Conservation (phyloP, 2,329 filamentous ascomycete genomes). For the Mycosphaerella sp. region DNA sequence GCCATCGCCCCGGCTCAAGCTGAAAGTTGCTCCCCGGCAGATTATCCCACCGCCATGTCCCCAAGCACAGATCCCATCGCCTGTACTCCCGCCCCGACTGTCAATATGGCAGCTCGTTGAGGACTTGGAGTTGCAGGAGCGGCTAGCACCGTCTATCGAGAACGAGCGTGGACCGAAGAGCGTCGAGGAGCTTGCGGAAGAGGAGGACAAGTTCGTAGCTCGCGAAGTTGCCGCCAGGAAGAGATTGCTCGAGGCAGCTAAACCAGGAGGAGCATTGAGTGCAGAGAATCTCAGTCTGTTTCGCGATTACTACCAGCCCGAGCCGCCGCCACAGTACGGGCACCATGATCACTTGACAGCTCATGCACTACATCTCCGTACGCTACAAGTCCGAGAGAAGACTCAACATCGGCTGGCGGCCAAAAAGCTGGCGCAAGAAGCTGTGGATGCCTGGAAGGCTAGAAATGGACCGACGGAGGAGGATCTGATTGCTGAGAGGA, state of each 20-base stretch:
- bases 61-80: conserved; percentile 26
- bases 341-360: conserved; percentile 78
- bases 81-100: conserved; percentile 26
- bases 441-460: conserved; percentile 66
- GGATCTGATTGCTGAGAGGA: conserved; percentile 73
- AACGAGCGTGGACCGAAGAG: conserved; percentile 30
- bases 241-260: conserved; percentile 63
- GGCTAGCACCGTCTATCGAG: conserved; percentile 31
- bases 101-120: conserved; percentile 33
- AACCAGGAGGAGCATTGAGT: conserved; percentile 70
- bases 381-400: conserved; percentile 72
- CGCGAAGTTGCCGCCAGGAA: conserved; percentile 31
- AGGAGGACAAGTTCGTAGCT: conserved; percentile 23
- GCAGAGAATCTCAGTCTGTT: conserved; percentile 50
- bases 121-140: conserved; percentile 31
- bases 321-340: conserved; percentile 74
- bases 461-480: conserved; percentile 71
- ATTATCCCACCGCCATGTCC: conserved; percentile 30
- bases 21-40: conserved; percentile 25
- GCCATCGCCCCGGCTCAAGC: conserved; percentile 29
- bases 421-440: conserved; percentile 72
- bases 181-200: conserved; percentile 23
- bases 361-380: conserved; percentile 73
- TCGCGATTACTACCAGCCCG: conserved; percentile 50
- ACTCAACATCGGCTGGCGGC: conserved; percentile 69